Evolutionary conservation across 352 stramenopile species (phyloP), one percentile per base, ranked within the genome.

Genomic region (Globisporangium camurandrum): DNA sequence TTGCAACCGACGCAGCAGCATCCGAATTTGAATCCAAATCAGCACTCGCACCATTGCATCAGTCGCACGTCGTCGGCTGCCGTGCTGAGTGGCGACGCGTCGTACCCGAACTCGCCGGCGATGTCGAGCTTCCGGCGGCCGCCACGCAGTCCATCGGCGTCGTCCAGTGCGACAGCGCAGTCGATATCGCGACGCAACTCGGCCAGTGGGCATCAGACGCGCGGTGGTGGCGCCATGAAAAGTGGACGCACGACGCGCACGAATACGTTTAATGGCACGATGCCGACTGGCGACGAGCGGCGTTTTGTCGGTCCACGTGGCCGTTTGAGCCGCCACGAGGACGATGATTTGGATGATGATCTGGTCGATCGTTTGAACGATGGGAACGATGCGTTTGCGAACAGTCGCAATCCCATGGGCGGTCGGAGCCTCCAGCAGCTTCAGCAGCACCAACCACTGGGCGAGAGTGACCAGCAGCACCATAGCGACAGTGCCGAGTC

Each of bases 61-160:
- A 38, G 51, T 6, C 79, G 67, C 1, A 57, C 74, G 20, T 59
- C 63, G 38, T 73, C 71, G 20, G 65, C 58, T 9, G 59, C 75
- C 27, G 63, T 74, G 6, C 56, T 79, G 20, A 66, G 59, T 12
- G 62, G 59, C n/a, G 71, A 86, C 34, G 62, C 41, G 14, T 87
- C 69, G 23, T 86, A 84, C 46, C 75, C 75, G 26, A 85, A 78
- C 57, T 87, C 78, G 3, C 78, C 76, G 10, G 66, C 64, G 44
- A 68, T 75, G 34, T 66, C 77, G 10, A 71, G 57, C 36, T 89
- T 84, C 59, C 73, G 72, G 4, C 65, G 67, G 3, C 67, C 68
- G 19, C 68, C 64, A n/a, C 14, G 65, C 44, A 88, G 67, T 47
- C 74, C 73, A 24, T 64, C 58, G 16, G n/a, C n/a, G n/a, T n/a